Conservation (phyloP, 768 basidiomycete genomes). For the Calvatia gigantea region DNA sequence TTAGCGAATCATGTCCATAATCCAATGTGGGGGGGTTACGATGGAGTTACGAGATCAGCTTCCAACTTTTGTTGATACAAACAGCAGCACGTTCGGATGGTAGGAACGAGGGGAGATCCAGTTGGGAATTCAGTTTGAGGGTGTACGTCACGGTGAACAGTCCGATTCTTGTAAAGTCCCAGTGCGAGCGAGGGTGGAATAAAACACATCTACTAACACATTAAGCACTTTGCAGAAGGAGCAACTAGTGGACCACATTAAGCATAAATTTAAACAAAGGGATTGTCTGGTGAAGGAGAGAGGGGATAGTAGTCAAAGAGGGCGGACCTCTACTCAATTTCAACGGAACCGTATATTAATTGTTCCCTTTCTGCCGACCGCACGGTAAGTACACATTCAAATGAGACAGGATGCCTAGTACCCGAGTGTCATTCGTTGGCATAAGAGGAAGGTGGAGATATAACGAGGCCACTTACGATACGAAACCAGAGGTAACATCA, state of each 20-base stretch:
- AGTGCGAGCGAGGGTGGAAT: background rate
- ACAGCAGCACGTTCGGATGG: too few species aligned
- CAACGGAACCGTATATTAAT: background rate
- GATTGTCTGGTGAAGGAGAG: too few species aligned
- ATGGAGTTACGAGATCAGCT: too few species aligned
- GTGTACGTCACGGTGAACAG: too few species aligned
- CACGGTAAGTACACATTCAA: background rate
- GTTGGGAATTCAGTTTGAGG: too few species aligned
- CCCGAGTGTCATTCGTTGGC: background rate
- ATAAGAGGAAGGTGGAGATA: background rate
- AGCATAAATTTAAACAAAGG: background rate
- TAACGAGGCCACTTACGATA: constrained; percentile 2
- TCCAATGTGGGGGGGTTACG: too few species aligned
- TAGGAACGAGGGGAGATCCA: too few species aligned
- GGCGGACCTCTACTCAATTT: background rate
- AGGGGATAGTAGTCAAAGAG: background rate
- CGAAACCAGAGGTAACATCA: constrained; percentile 4
- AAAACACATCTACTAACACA: background rate
- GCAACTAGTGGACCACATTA: background rate
- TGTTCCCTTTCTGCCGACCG: background rate
- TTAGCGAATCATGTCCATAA: too few species aligned
- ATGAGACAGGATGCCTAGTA: constrained; percentile 1
- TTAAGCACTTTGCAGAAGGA: background rate
- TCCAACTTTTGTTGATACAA: too few species aligned
- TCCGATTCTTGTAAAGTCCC: too few species aligned